Evolutionary conservation across 1,284 basidiomycete genomes (phyloP).

Genomic region (Cutaneotrichosporon sp.): DNA sequence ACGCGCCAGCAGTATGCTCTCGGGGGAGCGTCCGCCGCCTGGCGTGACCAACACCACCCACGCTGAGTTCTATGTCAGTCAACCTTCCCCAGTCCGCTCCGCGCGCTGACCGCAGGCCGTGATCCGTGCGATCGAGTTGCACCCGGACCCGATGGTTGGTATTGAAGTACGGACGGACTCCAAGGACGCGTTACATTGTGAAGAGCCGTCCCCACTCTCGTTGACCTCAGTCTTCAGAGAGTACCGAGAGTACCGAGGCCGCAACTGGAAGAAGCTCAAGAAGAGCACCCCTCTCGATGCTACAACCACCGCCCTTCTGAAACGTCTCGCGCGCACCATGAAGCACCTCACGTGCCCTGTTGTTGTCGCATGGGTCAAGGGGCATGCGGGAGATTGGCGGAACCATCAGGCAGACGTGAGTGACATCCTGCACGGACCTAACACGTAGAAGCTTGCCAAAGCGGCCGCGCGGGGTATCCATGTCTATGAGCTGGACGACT

Average conservation of each 20-base stretch:
- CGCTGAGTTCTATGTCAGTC: too few species aligned
- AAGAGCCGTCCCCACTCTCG: not conserved
- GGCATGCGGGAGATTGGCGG: not conserved
- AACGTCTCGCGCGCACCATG: not conserved
- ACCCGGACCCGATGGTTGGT: too few species aligned
- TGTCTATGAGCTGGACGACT: not conserved
- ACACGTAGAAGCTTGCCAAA: not conserved
- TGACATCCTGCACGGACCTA: not conserved
- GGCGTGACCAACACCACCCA: too few species aligned
- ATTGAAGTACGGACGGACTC: too few species aligned
- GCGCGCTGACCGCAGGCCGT: too few species aligned
- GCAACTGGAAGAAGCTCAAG: not conserved
- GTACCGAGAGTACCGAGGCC: not conserved
- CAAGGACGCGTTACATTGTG: too few species aligned
- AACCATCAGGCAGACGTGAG: not conserved
- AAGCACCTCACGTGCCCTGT: not conserved
- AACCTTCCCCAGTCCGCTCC: too few species aligned
- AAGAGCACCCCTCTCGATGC: too few species aligned
- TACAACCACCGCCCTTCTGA: not conserved
- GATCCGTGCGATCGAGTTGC: too few species aligned
- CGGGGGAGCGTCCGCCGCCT: too few species aligned
- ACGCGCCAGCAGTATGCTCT: too few species aligned
- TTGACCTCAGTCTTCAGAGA: not conserved
- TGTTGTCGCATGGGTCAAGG: not conserved
- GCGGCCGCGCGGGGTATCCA: not conserved